These are phyloP conservation scores for Telopea speciosissima DNA, from an alignment of 177 flowering plant species.

Conservation along the genomic window DNA sequence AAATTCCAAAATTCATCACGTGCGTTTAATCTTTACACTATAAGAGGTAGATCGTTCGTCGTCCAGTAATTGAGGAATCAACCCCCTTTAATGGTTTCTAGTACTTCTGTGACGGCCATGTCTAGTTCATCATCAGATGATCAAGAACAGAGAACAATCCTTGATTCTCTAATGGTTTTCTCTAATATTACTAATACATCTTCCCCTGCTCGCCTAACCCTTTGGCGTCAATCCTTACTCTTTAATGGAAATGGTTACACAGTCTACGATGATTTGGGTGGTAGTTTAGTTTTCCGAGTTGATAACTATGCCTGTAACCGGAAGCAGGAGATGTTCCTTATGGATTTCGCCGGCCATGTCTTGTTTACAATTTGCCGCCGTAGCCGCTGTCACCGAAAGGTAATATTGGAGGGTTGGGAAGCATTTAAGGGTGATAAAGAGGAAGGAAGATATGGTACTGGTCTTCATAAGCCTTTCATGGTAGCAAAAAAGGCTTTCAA, in stretches of 20 bases:
- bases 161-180: too few relatives aligned
- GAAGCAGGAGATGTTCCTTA: conserved; percentile 15
- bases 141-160: too few relatives aligned
- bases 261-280: conserved; percentile 18
- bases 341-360: conserved; percentile 20
- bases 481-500: conserved; percentile 15
- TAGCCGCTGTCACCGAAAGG: conserved; percentile 8
- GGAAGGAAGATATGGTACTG: not conserved
- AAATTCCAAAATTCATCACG: too few relatives aligned
- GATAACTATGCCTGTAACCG: conserved; percentile 17
- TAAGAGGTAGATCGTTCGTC: too few relatives aligned
- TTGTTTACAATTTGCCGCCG: conserved; percentile 17
- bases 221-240: conserved; percentile 23
- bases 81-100: too few relatives aligned
- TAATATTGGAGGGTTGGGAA: conserved; percentile 22
- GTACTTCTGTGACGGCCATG: too few relatives aligned
- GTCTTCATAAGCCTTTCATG: conserved; percentile 14
- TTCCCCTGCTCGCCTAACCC: conserved; percentile 3
- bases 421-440: conserved; percentile 17
- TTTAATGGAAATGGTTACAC: conserved; percentile 23
- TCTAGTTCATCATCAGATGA: too few relatives aligned
- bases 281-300: conserved; percentile 19
- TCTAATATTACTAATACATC: too few relatives aligned
- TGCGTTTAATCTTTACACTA: too few relatives aligned
- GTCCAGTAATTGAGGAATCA: too few relatives aligned